phyloP scores from a whole-genome alignment of 805 yeast species.

The Wickerhamomyces mucosus region DNA sequence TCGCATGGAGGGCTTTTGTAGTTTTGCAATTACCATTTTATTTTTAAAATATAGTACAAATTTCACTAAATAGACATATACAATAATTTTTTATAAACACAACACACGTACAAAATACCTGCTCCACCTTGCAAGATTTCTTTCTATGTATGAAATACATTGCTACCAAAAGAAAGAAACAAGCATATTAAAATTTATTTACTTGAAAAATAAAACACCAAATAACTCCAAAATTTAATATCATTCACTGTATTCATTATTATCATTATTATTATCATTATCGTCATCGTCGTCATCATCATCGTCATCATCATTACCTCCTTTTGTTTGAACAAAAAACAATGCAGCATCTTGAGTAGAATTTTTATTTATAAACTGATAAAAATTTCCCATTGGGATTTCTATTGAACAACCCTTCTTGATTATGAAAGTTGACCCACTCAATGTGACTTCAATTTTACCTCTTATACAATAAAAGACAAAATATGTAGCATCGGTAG shows the following conservation, averaged over 20 bases:
- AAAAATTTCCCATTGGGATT: conserved; percentile 69
- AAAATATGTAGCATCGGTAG: conserved; percentile 54
- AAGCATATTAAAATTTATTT: too few relatives aligned
- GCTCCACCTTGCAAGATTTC: background rate
- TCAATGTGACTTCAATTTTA: conserved; percentile 53
- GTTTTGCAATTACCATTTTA: too few relatives aligned
- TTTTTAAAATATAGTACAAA: too few relatives aligned
- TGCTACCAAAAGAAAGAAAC: too few relatives aligned
- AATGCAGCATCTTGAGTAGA: conserved; percentile 50
- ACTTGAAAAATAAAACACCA: too few relatives aligned
- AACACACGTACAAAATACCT: background rate
- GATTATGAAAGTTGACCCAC: conserved; percentile 49
- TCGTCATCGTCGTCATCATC: conserved; percentile 8
- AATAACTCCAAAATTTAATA: too few relatives aligned
- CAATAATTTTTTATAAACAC: conserved; percentile 25
- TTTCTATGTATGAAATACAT: too few relatives aligned
- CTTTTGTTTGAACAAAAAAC: conserved; percentile 64
- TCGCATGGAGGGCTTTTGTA: too few relatives aligned
- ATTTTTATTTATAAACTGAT: conserved; percentile 49
- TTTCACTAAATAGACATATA: conserved; percentile 27
- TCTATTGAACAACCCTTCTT: conserved; percentile 71
- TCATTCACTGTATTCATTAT: conserved; percentile 4
- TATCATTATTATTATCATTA: conserved; percentile 5
- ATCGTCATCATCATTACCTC: conserved; percentile 18
- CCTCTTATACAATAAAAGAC: conserved; percentile 74